phyloP scores from a whole-genome alignment of 257 asterid species.

The Phtheirospermum japonicum region DNA sequence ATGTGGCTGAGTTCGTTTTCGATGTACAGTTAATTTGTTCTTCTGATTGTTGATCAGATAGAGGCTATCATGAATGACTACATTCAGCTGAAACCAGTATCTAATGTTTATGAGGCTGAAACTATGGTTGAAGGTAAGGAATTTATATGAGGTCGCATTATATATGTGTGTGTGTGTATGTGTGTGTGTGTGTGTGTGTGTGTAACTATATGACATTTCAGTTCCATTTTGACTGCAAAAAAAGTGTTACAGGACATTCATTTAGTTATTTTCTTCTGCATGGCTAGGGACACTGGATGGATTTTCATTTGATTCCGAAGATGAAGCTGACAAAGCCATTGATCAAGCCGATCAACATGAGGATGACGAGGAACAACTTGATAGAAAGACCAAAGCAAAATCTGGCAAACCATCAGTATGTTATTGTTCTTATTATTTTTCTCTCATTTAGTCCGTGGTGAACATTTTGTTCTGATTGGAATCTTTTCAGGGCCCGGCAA shows the following conservation, averaged over 20 bases:
- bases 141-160: conserved; percentile 17
- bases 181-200: too few relatives aligned
- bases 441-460: not conserved
- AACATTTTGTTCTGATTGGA: conserved; percentile 19
- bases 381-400: conserved; percentile 47
- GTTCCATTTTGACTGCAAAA: conserved; percentile 12
- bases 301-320: conserved; percentile 84
- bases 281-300: conserved; percentile 82
- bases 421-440: conserved; percentile 5
- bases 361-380: conserved; percentile 52
- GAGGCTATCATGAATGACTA: conserved; percentile 91
- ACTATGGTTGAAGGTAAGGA: conserved; percentile 87
- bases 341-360: conserved; percentile 44
- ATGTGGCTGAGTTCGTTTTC: conserved; percentile 14
- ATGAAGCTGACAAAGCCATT: conserved; percentile 61
- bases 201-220: not conserved
- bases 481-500: conserved; percentile 51
- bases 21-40: conserved; percentile 1
- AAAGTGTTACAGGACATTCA: not conserved
- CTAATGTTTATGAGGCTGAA: conserved; percentile 75
- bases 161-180: not conserved
- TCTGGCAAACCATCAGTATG: conserved; percentile 59
- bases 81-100: conserved; percentile 73
- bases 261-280: conserved; percentile 29
- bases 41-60: conserved; percentile 49